Percentiles rank a stretch among this genome's conserved stretches.
Evolutionary conservation across 2,329 filamentous ascomycete species (phyloP).

Genomic region (Neodidymelliopsis sp.): DNA sequence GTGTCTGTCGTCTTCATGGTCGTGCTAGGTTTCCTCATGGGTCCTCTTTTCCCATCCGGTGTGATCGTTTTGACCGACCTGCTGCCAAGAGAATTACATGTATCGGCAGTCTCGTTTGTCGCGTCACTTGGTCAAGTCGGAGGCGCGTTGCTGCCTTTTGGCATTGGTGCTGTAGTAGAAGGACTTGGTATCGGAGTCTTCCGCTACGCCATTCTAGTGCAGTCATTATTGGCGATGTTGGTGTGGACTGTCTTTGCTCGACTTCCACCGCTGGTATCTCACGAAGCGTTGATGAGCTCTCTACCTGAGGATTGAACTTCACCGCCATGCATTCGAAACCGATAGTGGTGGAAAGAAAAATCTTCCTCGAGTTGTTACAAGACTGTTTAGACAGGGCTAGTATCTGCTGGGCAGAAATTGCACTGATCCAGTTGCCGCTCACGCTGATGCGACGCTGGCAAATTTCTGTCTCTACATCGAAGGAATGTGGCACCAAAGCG

Average conservation of each 20-base stretch:
- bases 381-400: too few species aligned
- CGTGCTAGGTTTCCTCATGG: constrained; percentile 51
- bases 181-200: constrained; percentile 51
- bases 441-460: too few species aligned
- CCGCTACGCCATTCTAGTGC: constrained; percentile 38
- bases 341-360: too few species aligned
- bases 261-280: background rate
- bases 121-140: constrained; percentile 56
- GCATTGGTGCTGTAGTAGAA: constrained; percentile 53
- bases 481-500: too few species aligned
- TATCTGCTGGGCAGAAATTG: too few species aligned
- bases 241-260: constrained; percentile 34
- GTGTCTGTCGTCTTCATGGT: constrained; percentile 44
- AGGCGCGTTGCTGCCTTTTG: constrained; percentile 54
- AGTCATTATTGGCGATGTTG: constrained; percentile 29
- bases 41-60: constrained; percentile 54
- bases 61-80: constrained; percentile 49
- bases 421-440: too few species aligned
- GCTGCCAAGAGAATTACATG: constrained; percentile 51
- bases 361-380: too few species aligned
- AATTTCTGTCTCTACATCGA: too few species aligned
- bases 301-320: constrained; percentile 7
- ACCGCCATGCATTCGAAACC: too few species aligned
- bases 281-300: background rate
- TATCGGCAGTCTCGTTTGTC: constrained; percentile 55